Base-by-base conservation (phyloP, 495 filamentous ascomycete genomes). In the Mytilinidion resinicola region DNA sequence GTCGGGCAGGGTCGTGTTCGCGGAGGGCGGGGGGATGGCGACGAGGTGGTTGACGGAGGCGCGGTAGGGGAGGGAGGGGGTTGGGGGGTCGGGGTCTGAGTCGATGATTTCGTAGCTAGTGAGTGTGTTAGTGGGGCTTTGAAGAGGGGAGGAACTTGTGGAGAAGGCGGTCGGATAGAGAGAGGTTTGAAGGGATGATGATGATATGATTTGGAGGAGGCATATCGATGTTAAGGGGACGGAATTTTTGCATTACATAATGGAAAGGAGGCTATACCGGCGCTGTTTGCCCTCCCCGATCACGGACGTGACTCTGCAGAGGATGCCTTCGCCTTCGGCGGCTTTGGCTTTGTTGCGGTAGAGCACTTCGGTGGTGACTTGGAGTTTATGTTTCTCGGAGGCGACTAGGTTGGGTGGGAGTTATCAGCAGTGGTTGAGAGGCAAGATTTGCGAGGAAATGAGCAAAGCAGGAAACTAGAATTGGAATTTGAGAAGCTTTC, bases 51-150 rank as follows among this genome's bases (percentile, higher is more conserved):
- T 80, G 1, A 91, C 90, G 12, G 82, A 85, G 0, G 91, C 90
- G 38, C 84, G 85, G 66, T 89, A 95, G 30, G 73, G 72, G 11
- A 55, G 54, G 34, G 67, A 81, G 14, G 69, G 60, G 35, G 82
- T 84, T 39, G 83, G 85, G 48, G 90, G 81, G 61, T 96, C 91
- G 0, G 90, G 88, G 68, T 96, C 92, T 3, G 89, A 85, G 67
- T 99, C 95, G 69, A 95, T 88, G 20, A 99, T 91, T 69, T 92
- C 89, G 75, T 96, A 98, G 58, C 90, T 84, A 19, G 6, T 30
- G 25, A 30, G 2, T n/a, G 41, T n/a, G 41, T 44, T 44, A n/a
- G n/a, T n/a, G 8, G 41, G 1, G 41, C 8, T n/a, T n/a, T 44
- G 41, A 19, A 44, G 41, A 19, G 19, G 3, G 41, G 41, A 19